Percentiles rank a stretch among this genome's conserved stretches.
These are phyloP conservation scores for Phlebiopsis flavidoalba DNA, from an alignment of 768 basidiomycete species.

Conservation along the genomic window DNA sequence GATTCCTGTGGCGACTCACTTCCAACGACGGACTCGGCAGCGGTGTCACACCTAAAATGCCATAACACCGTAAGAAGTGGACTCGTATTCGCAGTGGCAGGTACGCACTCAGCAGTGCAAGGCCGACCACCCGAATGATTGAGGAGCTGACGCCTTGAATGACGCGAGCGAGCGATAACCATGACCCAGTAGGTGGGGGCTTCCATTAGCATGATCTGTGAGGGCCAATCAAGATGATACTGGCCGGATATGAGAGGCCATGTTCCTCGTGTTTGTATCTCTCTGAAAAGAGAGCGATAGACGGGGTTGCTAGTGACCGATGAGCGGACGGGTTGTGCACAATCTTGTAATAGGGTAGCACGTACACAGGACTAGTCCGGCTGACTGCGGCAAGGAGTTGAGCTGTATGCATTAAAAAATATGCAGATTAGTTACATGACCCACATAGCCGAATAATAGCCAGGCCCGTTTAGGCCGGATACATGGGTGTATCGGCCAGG, in stretches of 20 bases:
- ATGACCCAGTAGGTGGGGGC: conserved; percentile 34
- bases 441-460: conserved; percentile 35
- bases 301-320: conserved; percentile 27
- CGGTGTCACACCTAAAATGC: conserved; percentile 30
- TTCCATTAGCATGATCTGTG: conserved; percentile 36
- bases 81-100: neutral
- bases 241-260: conserved; percentile 28
- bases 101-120: conserved; percentile 32
- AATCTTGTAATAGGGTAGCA: conserved; percentile 14
- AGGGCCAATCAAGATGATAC: conserved; percentile 25
- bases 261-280: conserved; percentile 26
- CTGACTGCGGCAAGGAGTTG: conserved; percentile 1
- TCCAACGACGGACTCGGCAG: conserved; percentile 29
- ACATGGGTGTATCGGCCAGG: conserved; percentile 28
- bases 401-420: neutral
- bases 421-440: conserved; percentile 8
- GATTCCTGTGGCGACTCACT: conserved; percentile 21
- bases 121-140: conserved; percentile 34
- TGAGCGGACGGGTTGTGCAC: neutral
- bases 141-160: conserved; percentile 37
- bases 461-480: conserved; percentile 32
- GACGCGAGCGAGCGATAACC: conserved; percentile 32
- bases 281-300: conserved; percentile 32
- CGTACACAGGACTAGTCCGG: conserved; percentile 2
- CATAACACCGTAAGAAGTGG: neutral